phyloP scores from a whole-genome alignment of 371 early-diverging fungal genomes.

The Rhizomucor pusillus region DNA sequence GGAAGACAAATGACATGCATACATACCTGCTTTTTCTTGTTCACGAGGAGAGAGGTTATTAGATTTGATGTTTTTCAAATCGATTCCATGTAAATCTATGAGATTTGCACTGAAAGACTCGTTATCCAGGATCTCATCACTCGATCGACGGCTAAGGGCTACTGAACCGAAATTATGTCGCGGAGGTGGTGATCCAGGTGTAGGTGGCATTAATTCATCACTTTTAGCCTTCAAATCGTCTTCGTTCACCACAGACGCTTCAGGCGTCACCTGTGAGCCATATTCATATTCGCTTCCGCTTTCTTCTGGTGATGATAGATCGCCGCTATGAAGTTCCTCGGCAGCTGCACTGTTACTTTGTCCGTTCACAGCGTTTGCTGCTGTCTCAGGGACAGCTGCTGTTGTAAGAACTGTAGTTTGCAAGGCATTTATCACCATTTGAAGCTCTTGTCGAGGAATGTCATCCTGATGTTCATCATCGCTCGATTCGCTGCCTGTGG shows the following conservation, averaged over 20 bases:
- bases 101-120: conserved; percentile 42
- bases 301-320: conserved; percentile 1
- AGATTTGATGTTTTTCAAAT: conserved; percentile 37
- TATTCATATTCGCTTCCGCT: conserved; percentile 6
- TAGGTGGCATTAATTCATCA: conserved; percentile 21
- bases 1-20: not conserved
- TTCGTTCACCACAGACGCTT: not conserved
- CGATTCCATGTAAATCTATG: conserved; percentile 34
- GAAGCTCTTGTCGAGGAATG: conserved; percentile 10
- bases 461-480: conserved; percentile 2
- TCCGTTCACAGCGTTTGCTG: not conserved
- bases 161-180: not conserved
- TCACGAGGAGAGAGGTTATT: conserved; percentile 50
- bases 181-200: conserved; percentile 21
- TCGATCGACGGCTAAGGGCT: conserved; percentile 1
- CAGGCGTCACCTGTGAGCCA: not conserved
- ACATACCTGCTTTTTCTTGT: conserved; percentile 52
- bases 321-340: conserved; percentile 15
- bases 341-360: not conserved
- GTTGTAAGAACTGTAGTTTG: conserved; percentile 5
- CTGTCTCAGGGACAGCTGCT: not conserved
- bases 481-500: conserved; percentile 9
- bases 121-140: conserved; percentile 38
- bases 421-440: conserved; percentile 13
- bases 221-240: not conserved